Conservation (phyloP, 2,329 filamentous ascomycete species). For the Cladosporium austrohemisphaericum region DNA sequence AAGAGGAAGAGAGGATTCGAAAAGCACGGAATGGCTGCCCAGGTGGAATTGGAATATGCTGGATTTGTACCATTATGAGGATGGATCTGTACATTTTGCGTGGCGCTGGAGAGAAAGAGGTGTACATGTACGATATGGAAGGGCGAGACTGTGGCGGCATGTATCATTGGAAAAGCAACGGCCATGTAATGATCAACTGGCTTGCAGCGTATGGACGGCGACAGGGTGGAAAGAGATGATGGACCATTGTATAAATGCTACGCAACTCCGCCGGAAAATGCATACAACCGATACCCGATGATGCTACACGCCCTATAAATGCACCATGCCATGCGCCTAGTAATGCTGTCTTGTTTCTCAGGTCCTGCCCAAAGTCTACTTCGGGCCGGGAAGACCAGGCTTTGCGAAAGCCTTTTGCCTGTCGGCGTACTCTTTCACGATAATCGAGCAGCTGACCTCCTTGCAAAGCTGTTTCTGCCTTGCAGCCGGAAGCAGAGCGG, state of each 20-base stretch:
- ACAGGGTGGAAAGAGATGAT: neutral
- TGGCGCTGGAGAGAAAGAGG: neutral
- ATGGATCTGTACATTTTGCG: neutral
- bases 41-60: too few relatives aligned
- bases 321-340: neutral
- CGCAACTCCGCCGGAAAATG: slow-evolving; percentile 1
- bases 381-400: slow-evolving; percentile 16
- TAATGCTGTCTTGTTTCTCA: neutral
- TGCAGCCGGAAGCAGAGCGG: slow-evolving; percentile 67
- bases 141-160: neutral
- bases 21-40: neutral
- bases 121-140: slow-evolving; percentile 14
- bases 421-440: slow-evolving; percentile 74
- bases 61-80: slow-evolving; percentile 11
- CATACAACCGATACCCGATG: neutral
- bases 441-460: slow-evolving; percentile 77
- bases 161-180: neutral
- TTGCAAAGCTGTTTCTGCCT: slow-evolving; percentile 77
- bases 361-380: neutral
- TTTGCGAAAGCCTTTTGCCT: slow-evolving; percentile 47
- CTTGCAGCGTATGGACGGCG: neutral
- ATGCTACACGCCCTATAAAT: neutral
- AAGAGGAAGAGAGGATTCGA: neutral
- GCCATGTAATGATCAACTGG: slow-evolving; percentile 1
- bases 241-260: slow-evolving; percentile 9